Evolutionary conservation across 768 basidiomycete genomes (phyloP).

Genomic region (Basidioascus undulatus): DNA sequence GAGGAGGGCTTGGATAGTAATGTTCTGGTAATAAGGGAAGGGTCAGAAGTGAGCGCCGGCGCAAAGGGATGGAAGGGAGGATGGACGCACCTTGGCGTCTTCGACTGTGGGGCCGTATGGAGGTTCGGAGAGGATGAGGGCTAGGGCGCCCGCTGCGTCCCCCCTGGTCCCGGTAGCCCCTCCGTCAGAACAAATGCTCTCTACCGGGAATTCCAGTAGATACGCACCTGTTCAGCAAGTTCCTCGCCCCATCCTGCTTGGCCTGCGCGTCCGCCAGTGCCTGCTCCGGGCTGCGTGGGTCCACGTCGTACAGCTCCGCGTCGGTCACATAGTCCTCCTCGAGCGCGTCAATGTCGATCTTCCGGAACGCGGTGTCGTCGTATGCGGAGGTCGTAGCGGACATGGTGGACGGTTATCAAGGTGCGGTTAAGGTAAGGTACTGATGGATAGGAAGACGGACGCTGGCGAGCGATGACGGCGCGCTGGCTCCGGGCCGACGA

Average conservation of each 20-base stretch:
- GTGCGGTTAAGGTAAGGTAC: no score
- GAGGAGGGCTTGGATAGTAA: slow-evolving; percentile 55
- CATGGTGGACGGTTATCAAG: background rate
- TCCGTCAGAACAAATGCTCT: background rate
- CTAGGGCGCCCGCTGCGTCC: slow-evolving; percentile 50
- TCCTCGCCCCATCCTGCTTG: slow-evolving; percentile 45
- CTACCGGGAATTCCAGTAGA: background rate
- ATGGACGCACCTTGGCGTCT: slow-evolving; percentile 57
- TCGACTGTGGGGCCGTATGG: slow-evolving; percentile 76
- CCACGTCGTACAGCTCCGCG: slow-evolving; percentile 62
- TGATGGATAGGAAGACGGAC: no score
- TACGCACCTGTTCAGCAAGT: slow-evolving; percentile 45
- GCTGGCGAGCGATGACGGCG: no score
- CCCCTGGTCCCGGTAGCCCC: slow-evolving; percentile 29
- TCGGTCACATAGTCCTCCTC: slow-evolving; percentile 78
- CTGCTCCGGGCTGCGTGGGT: slow-evolving; percentile 51
- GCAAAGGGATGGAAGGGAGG: background rate
- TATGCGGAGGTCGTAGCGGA: slow-evolving; percentile 6
- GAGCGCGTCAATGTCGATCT: slow-evolving; percentile 79
- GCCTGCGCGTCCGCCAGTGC: slow-evolving; percentile 53
- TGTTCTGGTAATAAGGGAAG: slow-evolving; percentile 26
- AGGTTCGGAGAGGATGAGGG: slow-evolving; percentile 41
- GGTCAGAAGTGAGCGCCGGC: background rate
- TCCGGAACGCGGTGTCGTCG: slow-evolving; percentile 36
- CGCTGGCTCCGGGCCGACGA: no score